Conservation (phyloP, 2,329 filamentous ascomycete species). For the Epichloe festucae region DNA sequence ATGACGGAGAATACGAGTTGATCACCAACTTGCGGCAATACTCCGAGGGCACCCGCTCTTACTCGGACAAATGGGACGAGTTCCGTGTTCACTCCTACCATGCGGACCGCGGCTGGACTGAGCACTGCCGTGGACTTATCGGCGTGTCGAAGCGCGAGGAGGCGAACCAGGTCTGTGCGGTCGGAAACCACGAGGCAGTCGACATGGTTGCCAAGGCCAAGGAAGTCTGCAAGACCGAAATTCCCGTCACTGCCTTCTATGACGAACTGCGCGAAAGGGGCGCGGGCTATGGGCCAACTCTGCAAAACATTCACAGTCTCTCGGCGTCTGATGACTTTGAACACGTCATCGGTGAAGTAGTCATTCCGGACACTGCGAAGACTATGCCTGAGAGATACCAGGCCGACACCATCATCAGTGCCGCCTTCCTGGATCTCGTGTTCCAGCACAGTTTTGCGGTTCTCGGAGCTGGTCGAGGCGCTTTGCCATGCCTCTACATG, state of each 20-base stretch:
- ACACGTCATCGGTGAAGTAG: neutral
- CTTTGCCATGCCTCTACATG: constrained; percentile 24
- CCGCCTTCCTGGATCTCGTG: constrained; percentile 32
- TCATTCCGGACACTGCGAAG: constrained; percentile 27
- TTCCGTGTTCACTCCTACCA: constrained; percentile 44
- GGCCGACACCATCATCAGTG: constrained; percentile 29
- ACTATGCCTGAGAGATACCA: constrained; percentile 34
- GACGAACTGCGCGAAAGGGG: constrained; percentile 13
- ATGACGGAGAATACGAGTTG: constrained; percentile 14
- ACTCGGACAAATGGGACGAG: constrained; percentile 37
- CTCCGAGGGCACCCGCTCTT: constrained; percentile 15
- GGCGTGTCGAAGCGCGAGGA: constrained; percentile 15
- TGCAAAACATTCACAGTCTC: neutral
- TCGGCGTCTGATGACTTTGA: neutral
- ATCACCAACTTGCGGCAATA: constrained; percentile 14
- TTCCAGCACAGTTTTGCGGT: constrained; percentile 27
- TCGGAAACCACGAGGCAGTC: neutral
- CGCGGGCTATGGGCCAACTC: constrained; percentile 11
- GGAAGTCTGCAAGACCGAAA: constrained; percentile 8
- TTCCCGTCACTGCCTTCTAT: constrained; percentile 9
- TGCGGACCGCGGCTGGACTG: constrained; percentile 38
- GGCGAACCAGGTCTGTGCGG: neutral
- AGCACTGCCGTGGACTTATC: constrained; percentile 44
- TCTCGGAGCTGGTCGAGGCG: constrained; percentile 20
- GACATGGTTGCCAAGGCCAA: constrained; percentile 8